phyloP scores from a whole-genome alignment of 164 flowering plant genomes.

The Vitis rupestris region DNA sequence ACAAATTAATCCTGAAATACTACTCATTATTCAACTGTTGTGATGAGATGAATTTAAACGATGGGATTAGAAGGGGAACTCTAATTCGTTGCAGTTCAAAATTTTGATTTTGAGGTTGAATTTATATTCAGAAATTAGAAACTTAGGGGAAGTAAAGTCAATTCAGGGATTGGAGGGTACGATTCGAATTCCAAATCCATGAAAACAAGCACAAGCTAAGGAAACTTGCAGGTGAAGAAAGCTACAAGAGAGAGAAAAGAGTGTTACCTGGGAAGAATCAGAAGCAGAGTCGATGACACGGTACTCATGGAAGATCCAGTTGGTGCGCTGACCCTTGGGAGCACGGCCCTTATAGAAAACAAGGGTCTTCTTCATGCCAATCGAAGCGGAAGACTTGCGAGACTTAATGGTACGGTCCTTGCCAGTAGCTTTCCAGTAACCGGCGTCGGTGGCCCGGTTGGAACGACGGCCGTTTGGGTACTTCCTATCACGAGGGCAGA shows the following conservation, averaged over 20 bases:
- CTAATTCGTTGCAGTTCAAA: too few species aligned
- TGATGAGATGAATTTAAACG: too few species aligned
- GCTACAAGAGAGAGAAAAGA: neutral
- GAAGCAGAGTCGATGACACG: constrained; percentile 32
- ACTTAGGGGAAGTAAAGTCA: too few species aligned
- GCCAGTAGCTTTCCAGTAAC: constrained; percentile 53
- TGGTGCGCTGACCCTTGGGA: constrained; percentile 37
- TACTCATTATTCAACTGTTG: too few species aligned
- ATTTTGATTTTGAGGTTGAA: too few species aligned
- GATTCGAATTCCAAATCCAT: neutral
- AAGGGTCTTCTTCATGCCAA: constrained; percentile 46
- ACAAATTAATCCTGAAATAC: too few species aligned
- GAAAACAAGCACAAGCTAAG: neutral
- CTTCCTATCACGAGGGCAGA: constrained; percentile 46
- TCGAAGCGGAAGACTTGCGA: constrained; percentile 10
- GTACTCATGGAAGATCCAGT: constrained; percentile 48
- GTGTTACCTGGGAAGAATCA: constrained; percentile 44
- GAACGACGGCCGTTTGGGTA: constrained; percentile 47
- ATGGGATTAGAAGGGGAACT: too few species aligned
- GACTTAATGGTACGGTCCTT: constrained; percentile 43
- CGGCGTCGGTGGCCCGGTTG: constrained; percentile 43
- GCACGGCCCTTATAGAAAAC: constrained; percentile 41
- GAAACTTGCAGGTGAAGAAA: neutral
- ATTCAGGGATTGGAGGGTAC: too few species aligned
- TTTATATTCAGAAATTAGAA: too few species aligned